Percentiles rank a stretch among this genome's conserved stretches.
These are phyloP conservation scores for Arabidopsis suecica DNA, from an alignment of 345 rosid genomes.

Conservation along the genomic window DNA sequence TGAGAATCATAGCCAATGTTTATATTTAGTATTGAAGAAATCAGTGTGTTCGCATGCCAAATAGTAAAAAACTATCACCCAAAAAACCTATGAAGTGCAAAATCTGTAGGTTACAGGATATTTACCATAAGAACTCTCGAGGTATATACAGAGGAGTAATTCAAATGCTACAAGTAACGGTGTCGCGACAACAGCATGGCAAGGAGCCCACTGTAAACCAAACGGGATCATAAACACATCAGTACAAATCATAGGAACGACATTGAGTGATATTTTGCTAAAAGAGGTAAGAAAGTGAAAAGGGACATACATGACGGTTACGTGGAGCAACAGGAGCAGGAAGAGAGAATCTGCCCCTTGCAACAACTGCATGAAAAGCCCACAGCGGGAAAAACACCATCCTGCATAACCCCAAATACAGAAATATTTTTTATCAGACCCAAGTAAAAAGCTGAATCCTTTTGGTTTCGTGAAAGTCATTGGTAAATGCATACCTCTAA, in stretches of 20 bases:
- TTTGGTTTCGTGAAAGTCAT: neutral
- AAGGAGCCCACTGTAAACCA: slow-evolving; percentile 96
- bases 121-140: slow-evolving; percentile 81
- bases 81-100: neutral
- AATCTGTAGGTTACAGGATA: slow-evolving; percentile 21
- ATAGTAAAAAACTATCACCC: neutral
- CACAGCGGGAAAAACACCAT: slow-evolving; percentile 80
- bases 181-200: slow-evolving; percentile 94
- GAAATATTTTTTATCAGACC: neutral
- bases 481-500: slow-evolving; percentile 12
- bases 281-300: slow-evolving; percentile 9
- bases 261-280: neutral
- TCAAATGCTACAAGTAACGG: slow-evolving; percentile 95
- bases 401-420: slow-evolving; percentile 57
- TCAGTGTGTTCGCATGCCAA: slow-evolving; percentile 4
- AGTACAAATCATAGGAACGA: neutral
- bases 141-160: slow-evolving; percentile 94
- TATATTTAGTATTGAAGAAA: neutral
- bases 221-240: slow-evolving; percentile 24
- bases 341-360: slow-evolving; percentile 93
- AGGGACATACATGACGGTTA: slow-evolving; percentile 76
- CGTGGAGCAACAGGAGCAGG: slow-evolving; percentile 96
- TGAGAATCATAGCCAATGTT: neutral
- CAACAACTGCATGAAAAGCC: slow-evolving; percentile 92
- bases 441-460: neutral